These are phyloP conservation scores for Cladosporium sp. DNA, from an alignment of 2,329 filamentous ascomycete genomes.

Conservation along the genomic window DNA sequence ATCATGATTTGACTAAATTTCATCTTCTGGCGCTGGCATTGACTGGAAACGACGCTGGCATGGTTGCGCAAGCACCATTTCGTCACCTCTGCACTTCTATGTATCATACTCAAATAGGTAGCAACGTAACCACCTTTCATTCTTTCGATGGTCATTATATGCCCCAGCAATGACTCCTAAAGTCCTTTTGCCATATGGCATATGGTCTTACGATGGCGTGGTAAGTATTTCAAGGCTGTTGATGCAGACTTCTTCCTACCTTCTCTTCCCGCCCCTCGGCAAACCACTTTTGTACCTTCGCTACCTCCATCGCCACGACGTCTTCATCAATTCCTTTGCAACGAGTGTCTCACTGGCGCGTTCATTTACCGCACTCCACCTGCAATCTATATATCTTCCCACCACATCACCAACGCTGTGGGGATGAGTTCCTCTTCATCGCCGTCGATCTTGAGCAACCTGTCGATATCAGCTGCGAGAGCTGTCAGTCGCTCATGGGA, in stretches of 20 bases:
- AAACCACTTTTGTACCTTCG: not conserved
- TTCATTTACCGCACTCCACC: not conserved
- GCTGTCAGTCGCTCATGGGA: not conserved
- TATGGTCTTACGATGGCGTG: not conserved
- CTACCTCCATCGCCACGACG: not conserved
- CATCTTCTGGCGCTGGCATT: not conserved
- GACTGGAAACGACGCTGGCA: not conserved
- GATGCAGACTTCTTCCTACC: not conserved
- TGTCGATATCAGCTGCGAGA: not conserved
- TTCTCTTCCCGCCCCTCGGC: not conserved
- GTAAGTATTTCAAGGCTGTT: not conserved
- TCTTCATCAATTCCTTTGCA: not conserved
- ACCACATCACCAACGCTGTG: not conserved
- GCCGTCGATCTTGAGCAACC: not conserved
- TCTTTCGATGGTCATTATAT: not conserved
- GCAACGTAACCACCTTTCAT: not conserved
- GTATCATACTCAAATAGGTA: conserved; percentile 16
- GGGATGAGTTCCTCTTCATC: not conserved
- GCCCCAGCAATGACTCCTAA: not conserved
- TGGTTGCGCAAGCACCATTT: not conserved
- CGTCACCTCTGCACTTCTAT: conserved; percentile 12
- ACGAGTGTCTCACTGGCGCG: not conserved
- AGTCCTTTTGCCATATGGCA: not conserved
- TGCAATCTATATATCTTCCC: not conserved
- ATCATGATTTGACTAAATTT: not conserved